Evolutionary conservation across 2,329 filamentous ascomycete genomes (phyloP).

Genomic region (Diaporthe capsici): DNA sequence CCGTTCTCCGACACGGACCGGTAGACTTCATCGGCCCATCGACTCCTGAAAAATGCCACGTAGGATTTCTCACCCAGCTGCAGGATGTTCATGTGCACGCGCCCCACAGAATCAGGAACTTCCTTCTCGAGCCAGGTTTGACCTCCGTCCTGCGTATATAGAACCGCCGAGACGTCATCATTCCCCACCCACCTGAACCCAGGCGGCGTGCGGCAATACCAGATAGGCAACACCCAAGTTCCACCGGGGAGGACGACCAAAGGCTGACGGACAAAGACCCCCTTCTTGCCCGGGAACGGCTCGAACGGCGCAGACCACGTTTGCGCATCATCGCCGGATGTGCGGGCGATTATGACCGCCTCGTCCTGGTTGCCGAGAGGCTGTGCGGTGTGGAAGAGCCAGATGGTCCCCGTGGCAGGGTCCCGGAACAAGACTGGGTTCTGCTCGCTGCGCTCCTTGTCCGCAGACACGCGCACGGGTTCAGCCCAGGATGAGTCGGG

Average conservation of each 20-base stretch:
- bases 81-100: constrained; percentile 61
- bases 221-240: constrained; percentile 58
- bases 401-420: constrained; percentile 47
- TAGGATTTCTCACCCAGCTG: constrained; percentile 48
- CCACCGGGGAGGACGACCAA: constrained; percentile 53
- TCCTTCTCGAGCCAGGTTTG: constrained; percentile 56
- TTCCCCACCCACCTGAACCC: constrained; percentile 60
- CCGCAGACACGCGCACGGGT: constrained; percentile 55
- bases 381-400: constrained; percentile 61
- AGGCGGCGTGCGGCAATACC: constrained; percentile 56
- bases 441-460: constrained; percentile 58
- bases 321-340: constrained; percentile 52
- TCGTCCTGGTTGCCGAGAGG: constrained; percentile 60
- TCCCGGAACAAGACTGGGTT: constrained; percentile 58
- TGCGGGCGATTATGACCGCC: constrained; percentile 54
- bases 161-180: constrained; percentile 58
- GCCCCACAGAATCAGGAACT: constrained; percentile 54
- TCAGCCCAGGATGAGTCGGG: constrained; percentile 49
- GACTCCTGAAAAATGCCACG: constrained; percentile 57
- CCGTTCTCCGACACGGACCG: constrained; percentile 56
- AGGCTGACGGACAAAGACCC: constrained; percentile 59
- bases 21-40: constrained; percentile 61
- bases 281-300: constrained; percentile 52
- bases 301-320: constrained; percentile 54
- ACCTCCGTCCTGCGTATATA: constrained; percentile 55